A percentile compares a stretch with the other conserved stretches of the same genome.
Evolutionary conservation across 495 filamentous ascomycete genomes (phyloP).

Genomic region (Penicillium maclennaniae): DNA sequence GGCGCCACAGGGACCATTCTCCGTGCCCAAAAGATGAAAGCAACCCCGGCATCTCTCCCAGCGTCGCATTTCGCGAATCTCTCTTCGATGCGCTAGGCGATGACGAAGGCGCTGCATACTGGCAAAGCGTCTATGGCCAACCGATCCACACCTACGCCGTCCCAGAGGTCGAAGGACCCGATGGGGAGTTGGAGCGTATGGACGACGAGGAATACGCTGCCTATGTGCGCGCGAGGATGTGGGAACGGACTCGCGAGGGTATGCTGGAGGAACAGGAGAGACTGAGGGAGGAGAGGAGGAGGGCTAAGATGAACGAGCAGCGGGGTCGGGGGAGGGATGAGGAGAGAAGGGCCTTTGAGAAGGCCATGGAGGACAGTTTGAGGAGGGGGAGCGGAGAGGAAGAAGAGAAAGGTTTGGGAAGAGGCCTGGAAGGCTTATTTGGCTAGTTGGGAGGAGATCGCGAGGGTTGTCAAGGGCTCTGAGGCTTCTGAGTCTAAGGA

Average conservation of each 20-base stretch:
- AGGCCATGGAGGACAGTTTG: conserved; percentile 50
- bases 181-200: conserved; percentile 77
- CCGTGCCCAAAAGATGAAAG: neutral
- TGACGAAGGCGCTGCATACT: conserved; percentile 93
- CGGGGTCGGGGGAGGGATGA: conserved; percentile 33
- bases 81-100: conserved; percentile 98
- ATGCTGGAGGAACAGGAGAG: conserved; percentile 62
- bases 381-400: conserved; percentile 46
- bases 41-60: conserved; percentile 43
- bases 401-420: conserved; percentile 46
- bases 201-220: conserved; percentile 83
- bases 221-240: conserved; percentile 85
- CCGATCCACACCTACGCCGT: conserved; percentile 69
- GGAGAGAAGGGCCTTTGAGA: conserved; percentile 35
- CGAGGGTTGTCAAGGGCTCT: conserved; percentile 22
- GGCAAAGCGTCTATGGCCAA: conserved; percentile 92
- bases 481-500: neutral
- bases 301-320: conserved; percentile 38
- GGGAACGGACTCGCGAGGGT: conserved; percentile 75
- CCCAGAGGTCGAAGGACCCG: conserved; percentile 30
- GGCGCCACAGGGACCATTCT: conserved; percentile 5
- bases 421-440: conserved; percentile 63
- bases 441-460: conserved; percentile 57
- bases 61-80: conserved; percentile 84
- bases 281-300: conserved; percentile 53